Base-by-base conservation (phyloP, 495 filamentous ascomycete species). In the Aspergillus nanangensis region DNA sequence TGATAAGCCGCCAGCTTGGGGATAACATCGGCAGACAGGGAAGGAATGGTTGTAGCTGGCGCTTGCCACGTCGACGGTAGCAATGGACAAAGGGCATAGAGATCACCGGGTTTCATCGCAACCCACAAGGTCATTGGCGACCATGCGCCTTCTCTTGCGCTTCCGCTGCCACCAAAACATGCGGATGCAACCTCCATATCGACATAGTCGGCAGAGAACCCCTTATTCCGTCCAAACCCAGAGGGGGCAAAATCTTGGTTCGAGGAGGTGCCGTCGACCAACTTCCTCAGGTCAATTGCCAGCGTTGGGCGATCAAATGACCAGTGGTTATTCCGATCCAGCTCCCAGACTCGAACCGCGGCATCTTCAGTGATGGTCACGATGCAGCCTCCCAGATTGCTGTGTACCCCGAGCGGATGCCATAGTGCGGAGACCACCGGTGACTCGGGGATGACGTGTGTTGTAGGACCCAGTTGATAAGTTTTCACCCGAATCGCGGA, bases 71-170 rank as follows among this genome's bases (percentile, higher is more conserved):
- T 88, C 11, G 76, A 77, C 4, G 90, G 90, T 21, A 96, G 66
- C 4, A 95, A 74, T 8, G 90, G 90, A 61, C 90, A 95, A n/a
- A 96, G 67, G 7, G 88, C 87, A 53, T 96, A 95, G 7, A 95
- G 77, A 54, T 94, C 90, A 4, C 90, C 90, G 20, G 86, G 84
- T 25, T 72, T 75, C 88, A 95, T 96, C 13, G 87, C 89, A 35
- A 95, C 67, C 89, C 89, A 96, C 14, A 96, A 68, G 2, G 90
- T 94, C 88, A 93, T 95, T 11, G 87, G 75, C 5, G 87, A 84
- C 90, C 90, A 96, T 22, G 83, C 84, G 54, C 87, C 80, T 41
- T 90, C 87, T 22, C 66, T 73, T 27, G 71, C 70, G 20, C 57
- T 66, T 22, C 82, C 84, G 42, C 69, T 81, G 15, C 82, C 82